Conservation (phyloP, 345 rosid species). For the Eucalyptus marginata region DNA sequence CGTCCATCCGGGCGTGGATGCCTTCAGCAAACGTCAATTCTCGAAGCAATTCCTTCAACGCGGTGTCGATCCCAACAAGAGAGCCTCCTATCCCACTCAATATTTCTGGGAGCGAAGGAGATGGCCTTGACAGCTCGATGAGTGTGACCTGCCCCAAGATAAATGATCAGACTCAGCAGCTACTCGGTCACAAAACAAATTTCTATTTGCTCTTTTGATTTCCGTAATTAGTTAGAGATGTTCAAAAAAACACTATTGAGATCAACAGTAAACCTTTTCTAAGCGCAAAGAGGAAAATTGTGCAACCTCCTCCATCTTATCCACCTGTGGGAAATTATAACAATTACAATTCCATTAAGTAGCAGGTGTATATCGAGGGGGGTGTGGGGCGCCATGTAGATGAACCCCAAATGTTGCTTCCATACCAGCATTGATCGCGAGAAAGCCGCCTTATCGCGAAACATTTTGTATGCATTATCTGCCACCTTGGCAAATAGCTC, state of each 20-base stretch:
- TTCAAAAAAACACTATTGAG: background rate
- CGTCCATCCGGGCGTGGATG: conserved; percentile 93
- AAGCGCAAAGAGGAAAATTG: conserved; percentile 5
- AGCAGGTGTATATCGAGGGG: background rate
- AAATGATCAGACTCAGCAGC: background rate
- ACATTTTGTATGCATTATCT: conserved; percentile 66
- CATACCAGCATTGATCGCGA: conserved; percentile 89
- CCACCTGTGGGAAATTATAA: conserved; percentile 31
- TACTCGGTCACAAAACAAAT: background rate
- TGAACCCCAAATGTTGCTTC: background rate
- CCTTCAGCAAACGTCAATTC: conserved; percentile 49
- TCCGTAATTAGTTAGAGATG: background rate
- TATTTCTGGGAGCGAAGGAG: conserved; percentile 60
- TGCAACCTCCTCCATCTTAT: conserved; percentile 89
- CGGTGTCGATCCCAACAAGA: conserved; percentile 53
- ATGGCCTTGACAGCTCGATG: conserved; percentile 76
- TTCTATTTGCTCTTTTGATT: background rate
- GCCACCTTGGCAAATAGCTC: conserved; percentile 82
- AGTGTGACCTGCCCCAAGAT: conserved; percentile 46
- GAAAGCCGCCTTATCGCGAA: conserved; percentile 86
- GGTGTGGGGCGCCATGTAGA: background rate
- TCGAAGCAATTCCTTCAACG: conserved; percentile 43
- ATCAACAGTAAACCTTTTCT: background rate
- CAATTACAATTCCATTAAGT: background rate
- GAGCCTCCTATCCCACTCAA: conserved; percentile 64